Evolutionary conservation across 768 basidiomycete genomes (phyloP), one percentile per base, ranked within the genome.

Genomic region (Mycena olivaceomarginata): DNA sequence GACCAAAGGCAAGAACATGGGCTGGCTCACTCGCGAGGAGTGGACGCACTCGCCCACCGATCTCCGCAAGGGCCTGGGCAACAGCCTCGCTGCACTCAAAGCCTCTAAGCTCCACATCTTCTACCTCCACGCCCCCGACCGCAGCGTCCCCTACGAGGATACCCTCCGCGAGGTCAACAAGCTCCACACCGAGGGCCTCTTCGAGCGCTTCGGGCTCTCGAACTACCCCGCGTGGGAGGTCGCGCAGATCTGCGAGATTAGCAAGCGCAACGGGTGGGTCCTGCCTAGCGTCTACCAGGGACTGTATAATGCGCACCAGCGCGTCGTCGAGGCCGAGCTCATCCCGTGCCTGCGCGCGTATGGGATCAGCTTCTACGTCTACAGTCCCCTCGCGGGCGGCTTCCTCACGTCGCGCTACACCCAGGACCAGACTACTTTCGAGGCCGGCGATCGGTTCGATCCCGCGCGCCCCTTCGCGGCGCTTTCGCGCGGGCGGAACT

Each of bases 61-160:
- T n/a, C 48, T 76, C 37, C 74, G 74, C 71, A 84, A 83, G 64
- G 79, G 83, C 48, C 79, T 89, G 13, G 81, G 87, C 43, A 76
- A 79, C 37, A 87, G 86, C 48, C 83, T 91, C 66, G 85, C 85
- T 66, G 86, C 88, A n/a, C 80, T 92, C 64, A 84, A 88, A 8
- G 84, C 89, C 9, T 86, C 89, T 82, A 86, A 51, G 7, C 79
- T 79, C 48, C 62, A 72, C 53, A 64, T 79, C 8, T 81, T 88
- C 56, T 91, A 90, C 75, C 79, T 91, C 40, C 90, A 91, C 51
- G 87, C 86, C 7, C 90, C 90, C 0, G 89, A 91, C 77, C 83
- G 88, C 13, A 85, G 84, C 39, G 86, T 88, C 6, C 88, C 90
- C 0, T 89, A 87, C 75, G 87, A 87, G 77, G 88, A 90, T n/a